Percentiles rank a stretch among this genome's conserved stretches.
phyloP scores from a whole-genome alignment of 805 yeast species.

The Candida bentonensis region DNA sequence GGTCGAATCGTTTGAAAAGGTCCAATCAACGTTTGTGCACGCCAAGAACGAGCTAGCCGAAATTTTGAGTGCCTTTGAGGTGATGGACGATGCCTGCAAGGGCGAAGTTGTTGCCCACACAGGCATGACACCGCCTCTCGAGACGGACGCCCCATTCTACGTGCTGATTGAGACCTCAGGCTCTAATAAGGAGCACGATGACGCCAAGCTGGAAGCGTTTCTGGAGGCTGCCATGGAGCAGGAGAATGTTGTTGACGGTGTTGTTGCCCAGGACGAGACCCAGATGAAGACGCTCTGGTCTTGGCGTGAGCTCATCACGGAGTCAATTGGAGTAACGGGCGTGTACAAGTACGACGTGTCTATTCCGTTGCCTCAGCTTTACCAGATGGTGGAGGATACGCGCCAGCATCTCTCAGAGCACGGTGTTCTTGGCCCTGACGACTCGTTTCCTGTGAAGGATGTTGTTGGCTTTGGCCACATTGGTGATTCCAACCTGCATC shows the following conservation, averaged over 20 bases:
- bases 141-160: constrained; percentile 73
- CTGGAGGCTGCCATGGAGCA: constrained; percentile 74
- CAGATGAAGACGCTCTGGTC: constrained; percentile 76
- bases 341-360: constrained; percentile 96
- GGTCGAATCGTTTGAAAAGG: constrained; percentile 66
- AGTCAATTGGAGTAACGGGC: constrained; percentile 75
- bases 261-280: constrained; percentile 88
- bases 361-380: constrained; percentile 68
- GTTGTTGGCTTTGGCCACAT: constrained; percentile 93
- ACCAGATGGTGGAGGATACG: constrained; percentile 70
- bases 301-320: constrained; percentile 93
- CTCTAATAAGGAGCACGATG: constrained; percentile 85
- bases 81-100: constrained; percentile 52
- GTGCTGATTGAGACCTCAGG: constrained; percentile 94
- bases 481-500: constrained; percentile 90
- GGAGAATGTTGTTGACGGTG: constrained; percentile 82
- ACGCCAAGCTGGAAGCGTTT: constrained; percentile 73
- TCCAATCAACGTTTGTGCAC: constrained; percentile 62
- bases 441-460: constrained; percentile 55
- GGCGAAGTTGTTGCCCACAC: constrained; percentile 46
- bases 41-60: constrained; percentile 74
- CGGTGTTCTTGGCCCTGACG: constrained; percentile 47
- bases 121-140: constrained; percentile 58
- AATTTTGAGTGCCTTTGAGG: constrained; percentile 83
- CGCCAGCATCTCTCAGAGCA: constrained; percentile 41